Percentiles rank a stretch among this genome's conserved stretches.
phyloP scores from a whole-genome alignment of 768 basidiomycete genomes.

The Auriculariales sp. region DNA sequence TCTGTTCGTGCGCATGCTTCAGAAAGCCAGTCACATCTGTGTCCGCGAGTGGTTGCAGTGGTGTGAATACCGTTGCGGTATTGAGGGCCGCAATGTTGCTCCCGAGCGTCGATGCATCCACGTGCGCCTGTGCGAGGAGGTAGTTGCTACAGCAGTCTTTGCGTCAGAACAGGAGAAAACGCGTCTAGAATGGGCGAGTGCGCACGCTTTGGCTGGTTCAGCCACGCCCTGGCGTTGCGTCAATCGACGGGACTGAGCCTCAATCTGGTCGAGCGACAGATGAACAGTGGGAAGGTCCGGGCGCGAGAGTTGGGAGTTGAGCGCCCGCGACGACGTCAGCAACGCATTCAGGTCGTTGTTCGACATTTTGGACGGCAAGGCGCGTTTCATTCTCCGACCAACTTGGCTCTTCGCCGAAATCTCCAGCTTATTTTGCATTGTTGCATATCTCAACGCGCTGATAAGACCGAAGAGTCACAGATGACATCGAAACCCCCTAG shows the following conservation, averaged over 20 bases:
- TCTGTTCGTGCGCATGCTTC: constrained; percentile 89
- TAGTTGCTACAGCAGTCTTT: constrained; percentile 46
- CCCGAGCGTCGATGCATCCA: constrained; percentile 81
- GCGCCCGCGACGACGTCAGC: constrained; percentile 23
- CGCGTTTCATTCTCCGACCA: too few species aligned
- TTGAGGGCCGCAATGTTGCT: constrained; percentile 75
- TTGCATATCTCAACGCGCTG: too few species aligned
- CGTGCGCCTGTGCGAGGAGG: constrained; percentile 82
- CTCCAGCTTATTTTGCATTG: too few species aligned
- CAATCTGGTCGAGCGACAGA: constrained; percentile 88
- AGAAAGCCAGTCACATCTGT: constrained; percentile 89
- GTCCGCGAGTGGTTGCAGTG: constrained; percentile 85
- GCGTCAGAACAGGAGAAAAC: not conserved
- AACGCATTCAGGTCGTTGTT: constrained; percentile 12
- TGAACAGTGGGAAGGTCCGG: constrained; percentile 80
- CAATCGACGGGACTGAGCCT: constrained; percentile 78
- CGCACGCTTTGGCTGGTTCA: constrained; percentile 54
- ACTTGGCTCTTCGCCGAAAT: too few species aligned
- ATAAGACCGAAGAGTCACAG: too few species aligned
- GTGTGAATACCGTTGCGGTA: constrained; percentile 69
- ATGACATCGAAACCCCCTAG: too few species aligned
- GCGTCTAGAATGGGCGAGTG: not conserved
- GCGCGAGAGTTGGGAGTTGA: constrained; percentile 62
- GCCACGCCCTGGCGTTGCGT: constrained; percentile 51
- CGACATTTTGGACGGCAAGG: too few species aligned